Evolutionary conservation across 148 eudicot genomes (phyloP).

Genomic region (Chenopodium quinoa): DNA sequence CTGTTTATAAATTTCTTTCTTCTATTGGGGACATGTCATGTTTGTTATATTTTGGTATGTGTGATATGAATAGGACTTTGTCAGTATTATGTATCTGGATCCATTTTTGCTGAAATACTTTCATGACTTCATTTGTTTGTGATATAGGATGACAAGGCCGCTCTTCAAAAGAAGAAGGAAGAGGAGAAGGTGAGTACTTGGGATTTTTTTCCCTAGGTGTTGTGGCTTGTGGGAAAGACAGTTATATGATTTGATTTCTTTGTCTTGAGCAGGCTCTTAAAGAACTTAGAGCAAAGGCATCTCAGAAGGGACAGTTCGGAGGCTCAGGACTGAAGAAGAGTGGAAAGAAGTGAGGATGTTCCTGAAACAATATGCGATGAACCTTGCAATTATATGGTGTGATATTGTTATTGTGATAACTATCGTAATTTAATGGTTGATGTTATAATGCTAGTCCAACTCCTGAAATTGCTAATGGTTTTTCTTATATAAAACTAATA

Average conservation of each 20-base stretch:
- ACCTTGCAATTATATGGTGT: constrained; percentile 10
- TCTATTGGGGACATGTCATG: neutral
- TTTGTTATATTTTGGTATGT: no score
- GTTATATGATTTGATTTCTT: neutral
- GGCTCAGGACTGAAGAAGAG: constrained; percentile 97
- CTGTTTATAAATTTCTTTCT: neutral
- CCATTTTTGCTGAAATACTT: neutral
- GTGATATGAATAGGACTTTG: neutral
- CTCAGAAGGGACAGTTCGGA: constrained; percentile 75
- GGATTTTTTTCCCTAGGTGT: neutral
- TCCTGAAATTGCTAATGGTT: constrained; percentile 2
- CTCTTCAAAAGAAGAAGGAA: constrained; percentile 88
- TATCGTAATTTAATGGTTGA: constrained; percentile 6
- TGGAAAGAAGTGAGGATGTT: constrained; percentile 70
- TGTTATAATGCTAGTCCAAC: constrained; percentile 5
- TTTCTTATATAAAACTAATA: constrained; percentile 21
- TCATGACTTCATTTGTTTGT: neutral
- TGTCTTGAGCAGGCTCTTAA: constrained; percentile 55
- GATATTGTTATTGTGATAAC: constrained; percentile 16
- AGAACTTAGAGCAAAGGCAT: constrained; percentile 90
- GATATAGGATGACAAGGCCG: constrained; percentile 69
- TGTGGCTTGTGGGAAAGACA: neutral
- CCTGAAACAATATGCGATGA: neutral
- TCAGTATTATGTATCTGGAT: neutral
- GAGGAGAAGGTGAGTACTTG: constrained; percentile 67